Percentiles rank a stretch among this genome's conserved stretches.
Evolutionary conservation across 441 rosid genomes (phyloP).

Genomic region (Hura crepitans): DNA sequence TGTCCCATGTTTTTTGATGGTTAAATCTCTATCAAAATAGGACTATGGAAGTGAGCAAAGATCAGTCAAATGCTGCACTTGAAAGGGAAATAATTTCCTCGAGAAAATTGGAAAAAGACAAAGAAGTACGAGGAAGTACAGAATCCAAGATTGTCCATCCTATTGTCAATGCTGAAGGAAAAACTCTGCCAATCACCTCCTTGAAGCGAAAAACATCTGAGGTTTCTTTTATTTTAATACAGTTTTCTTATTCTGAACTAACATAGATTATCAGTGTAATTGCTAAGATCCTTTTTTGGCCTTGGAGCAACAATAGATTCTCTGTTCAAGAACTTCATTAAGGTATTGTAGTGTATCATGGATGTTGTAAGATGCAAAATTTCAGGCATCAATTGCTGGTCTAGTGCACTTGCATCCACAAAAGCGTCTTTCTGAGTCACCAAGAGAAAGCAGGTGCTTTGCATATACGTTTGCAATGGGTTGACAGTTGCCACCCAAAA

Average conservation of each 20-base stretch:
- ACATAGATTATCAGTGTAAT: background rate
- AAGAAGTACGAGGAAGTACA: conserved; percentile 29
- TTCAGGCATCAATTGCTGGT: conserved; percentile 47
- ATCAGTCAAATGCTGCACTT: conserved; percentile 29
- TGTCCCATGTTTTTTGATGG: background rate
- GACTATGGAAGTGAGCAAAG: conserved; percentile 34
- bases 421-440: conserved; percentile 63
- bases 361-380: conserved; percentile 13
- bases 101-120: conserved; percentile 30
- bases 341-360: background rate
- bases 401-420: conserved; percentile 36
- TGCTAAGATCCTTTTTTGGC: background rate
- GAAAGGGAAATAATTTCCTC: conserved; percentile 30
- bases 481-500: conserved; percentile 12
- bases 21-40: conserved; percentile 38
- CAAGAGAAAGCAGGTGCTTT: conserved; percentile 58
- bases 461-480: conserved; percentile 2
- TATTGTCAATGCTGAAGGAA: conserved; percentile 35
- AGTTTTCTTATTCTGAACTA: conserved; percentile 4
- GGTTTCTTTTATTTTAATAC: conserved; percentile 35
- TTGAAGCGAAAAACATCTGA: conserved; percentile 63
- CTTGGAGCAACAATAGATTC: conserved; percentile 12
- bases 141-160: conserved; percentile 29
- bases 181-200: conserved; percentile 36
- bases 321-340: conserved; percentile 9